phyloP scores from a whole-genome alignment of 257 asterid species.

The Primulina eburnea region DNA sequence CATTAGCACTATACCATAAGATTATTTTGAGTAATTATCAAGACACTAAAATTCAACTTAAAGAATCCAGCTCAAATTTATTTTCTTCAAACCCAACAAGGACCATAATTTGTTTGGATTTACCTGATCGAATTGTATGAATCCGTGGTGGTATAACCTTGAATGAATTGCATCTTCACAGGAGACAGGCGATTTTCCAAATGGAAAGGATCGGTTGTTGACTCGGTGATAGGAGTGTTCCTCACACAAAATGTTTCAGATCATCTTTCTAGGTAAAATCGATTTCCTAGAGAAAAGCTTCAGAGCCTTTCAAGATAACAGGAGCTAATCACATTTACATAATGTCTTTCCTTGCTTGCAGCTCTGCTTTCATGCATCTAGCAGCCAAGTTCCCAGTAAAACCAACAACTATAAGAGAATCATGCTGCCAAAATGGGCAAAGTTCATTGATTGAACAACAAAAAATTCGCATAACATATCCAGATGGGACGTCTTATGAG shows the following conservation, averaged over 20 bases:
- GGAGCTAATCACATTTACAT: slow-evolving; percentile 23
- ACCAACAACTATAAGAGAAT: slow-evolving; percentile 26
- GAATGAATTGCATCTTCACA: slow-evolving; percentile 35
- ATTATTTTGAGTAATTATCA: slow-evolving; percentile 14
- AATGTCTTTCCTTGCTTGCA: slow-evolving; percentile 38
- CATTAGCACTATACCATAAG: slow-evolving; percentile 16
- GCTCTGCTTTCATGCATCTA: slow-evolving; percentile 93
- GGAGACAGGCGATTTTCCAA: slow-evolving; percentile 89
- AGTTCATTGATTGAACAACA: slow-evolving; percentile 47
- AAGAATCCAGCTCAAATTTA: neutral
- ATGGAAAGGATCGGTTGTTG: slow-evolving; percentile 98
- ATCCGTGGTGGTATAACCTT: slow-evolving; percentile 18
- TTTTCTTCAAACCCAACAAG: neutral
- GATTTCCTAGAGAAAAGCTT: neutral
- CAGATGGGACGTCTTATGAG: slow-evolving; percentile 54
- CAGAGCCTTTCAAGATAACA: slow-evolving; percentile 10
- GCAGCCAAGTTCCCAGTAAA: slow-evolving; percentile 76
- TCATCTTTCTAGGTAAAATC: slow-evolving; percentile 85
- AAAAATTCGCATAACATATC: slow-evolving; percentile 56
- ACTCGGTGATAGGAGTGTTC: slow-evolving; percentile 95
- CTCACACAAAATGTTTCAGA: slow-evolving; percentile 97
- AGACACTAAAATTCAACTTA: neutral
- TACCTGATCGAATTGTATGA: slow-evolving; percentile 20
- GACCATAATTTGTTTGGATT: slow-evolving; percentile 11
- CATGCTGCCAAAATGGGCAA: slow-evolving; percentile 26